These are phyloP conservation scores for Penicillium sp. DNA, from an alignment of 2,329 filamentous ascomycete genomes.

Conservation along the genomic window DNA sequence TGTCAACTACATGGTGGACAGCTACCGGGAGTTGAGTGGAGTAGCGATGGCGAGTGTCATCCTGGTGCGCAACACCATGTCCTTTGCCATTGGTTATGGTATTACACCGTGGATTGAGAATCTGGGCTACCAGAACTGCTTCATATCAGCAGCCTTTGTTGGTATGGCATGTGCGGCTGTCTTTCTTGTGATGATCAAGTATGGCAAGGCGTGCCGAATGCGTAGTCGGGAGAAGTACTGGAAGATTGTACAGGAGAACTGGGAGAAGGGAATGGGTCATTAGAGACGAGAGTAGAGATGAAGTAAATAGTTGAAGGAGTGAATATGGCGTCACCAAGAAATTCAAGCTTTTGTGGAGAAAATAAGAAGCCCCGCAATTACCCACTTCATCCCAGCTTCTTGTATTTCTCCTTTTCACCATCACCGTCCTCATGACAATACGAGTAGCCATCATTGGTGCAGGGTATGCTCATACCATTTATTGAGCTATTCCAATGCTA, in stretches of 20 bases:
- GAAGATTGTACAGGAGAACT: slow-evolving; percentile 33
- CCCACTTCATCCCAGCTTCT: slow-evolving; percentile 1
- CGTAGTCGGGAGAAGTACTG: slow-evolving; percentile 36
- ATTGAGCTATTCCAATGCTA: neutral
- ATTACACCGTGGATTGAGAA: slow-evolving; percentile 46
- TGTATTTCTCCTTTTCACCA: neutral
- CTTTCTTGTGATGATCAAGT: slow-evolving; percentile 40
- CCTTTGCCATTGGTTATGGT: slow-evolving; percentile 45
- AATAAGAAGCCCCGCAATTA: too few relatives aligned
- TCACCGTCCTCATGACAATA: slow-evolving; percentile 1
- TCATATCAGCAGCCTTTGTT: slow-evolving; percentile 39
- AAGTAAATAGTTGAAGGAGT: too few relatives aligned
- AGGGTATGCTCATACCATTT: slow-evolving; percentile 1
- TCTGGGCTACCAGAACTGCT: slow-evolving; percentile 45
- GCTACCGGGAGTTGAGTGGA: slow-evolving; percentile 39
- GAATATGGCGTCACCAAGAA: too few relatives aligned
- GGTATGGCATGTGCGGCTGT: slow-evolving; percentile 35
- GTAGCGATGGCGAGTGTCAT: slow-evolving; percentile 43
- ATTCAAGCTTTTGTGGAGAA: too few relatives aligned
- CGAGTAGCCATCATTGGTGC: slow-evolving; percentile 10
- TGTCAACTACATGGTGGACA: slow-evolving; percentile 41
- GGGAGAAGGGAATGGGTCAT: slow-evolving; percentile 32
- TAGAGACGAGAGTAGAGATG: slow-evolving; percentile 5
- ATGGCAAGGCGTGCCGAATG: slow-evolving; percentile 34
- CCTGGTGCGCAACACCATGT: slow-evolving; percentile 46